These are phyloP conservation scores for Hypoxylon sp. DNA, from an alignment of 2,329 filamentous ascomycete species.

Conservation along the genomic window DNA sequence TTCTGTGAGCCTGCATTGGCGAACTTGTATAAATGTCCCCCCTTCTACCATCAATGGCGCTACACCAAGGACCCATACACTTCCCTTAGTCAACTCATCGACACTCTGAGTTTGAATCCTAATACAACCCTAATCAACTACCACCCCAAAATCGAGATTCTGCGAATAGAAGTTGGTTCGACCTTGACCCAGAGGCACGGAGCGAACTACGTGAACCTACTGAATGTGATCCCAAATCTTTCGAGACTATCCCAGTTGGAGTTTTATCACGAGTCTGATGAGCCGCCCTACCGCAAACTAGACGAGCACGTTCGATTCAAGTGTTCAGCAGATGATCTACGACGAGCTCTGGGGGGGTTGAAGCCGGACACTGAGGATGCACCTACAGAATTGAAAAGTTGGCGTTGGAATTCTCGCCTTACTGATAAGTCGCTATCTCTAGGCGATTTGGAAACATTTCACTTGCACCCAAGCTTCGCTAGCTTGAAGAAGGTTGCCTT, in stretches of 20 bases:
- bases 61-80: conserved; percentile 60
- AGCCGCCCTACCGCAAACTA: conserved; percentile 74
- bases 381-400: conserved; percentile 63
- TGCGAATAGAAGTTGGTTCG: conserved; percentile 77
- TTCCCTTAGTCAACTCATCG: conserved; percentile 68
- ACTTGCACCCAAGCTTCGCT: conserved; percentile 70
- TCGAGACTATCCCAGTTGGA: conserved; percentile 79
- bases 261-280: conserved; percentile 78
- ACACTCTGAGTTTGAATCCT: conserved; percentile 57
- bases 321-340: conserved; percentile 72
- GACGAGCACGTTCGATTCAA: conserved; percentile 75
- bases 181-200: conserved; percentile 48
- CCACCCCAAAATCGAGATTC: conserved; percentile 76
- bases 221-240: conserved; percentile 72
- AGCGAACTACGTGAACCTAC: conserved; percentile 63
- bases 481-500: conserved; percentile 70
- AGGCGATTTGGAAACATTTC: conserved; percentile 66
- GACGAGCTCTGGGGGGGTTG: conserved; percentile 72
- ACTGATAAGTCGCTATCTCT: conserved; percentile 61
- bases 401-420: conserved; percentile 74
- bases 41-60: conserved; percentile 64
- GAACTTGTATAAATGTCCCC: conserved; percentile 79
- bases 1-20: conserved; percentile 82
- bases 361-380: conserved; percentile 56
- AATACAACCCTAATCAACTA: conserved; percentile 72